phyloP scores from a whole-genome alignment of 352 stramenopile genomes.

The Pythium aristosporum region DNA sequence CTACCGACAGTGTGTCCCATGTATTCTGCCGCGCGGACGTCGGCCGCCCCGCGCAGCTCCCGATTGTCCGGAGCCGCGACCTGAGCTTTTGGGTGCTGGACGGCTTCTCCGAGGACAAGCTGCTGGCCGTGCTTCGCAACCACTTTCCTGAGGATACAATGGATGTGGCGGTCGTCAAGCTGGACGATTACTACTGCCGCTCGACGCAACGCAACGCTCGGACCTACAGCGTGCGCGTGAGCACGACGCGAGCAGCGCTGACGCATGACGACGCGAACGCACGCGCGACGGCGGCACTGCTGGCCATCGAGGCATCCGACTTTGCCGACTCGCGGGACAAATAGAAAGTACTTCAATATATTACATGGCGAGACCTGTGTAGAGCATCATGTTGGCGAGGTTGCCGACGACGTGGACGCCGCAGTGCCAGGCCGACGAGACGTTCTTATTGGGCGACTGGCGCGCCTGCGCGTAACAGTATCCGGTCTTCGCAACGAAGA shows the following conservation, averaged over 20 bases:
- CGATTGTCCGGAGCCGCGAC: conserved; percentile 62
- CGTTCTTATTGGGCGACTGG: conserved; percentile 54
- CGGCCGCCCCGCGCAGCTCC: conserved; percentile 42
- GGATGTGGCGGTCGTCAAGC: conserved; percentile 31
- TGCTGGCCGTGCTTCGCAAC: conserved; percentile 37
- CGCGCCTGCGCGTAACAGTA: conserved; percentile 77
- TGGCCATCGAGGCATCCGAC: conserved; percentile 45
- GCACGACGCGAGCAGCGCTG: conserved; percentile 38
- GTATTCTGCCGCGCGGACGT: conserved; percentile 60
- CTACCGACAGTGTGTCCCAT: conserved; percentile 58
- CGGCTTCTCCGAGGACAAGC: conserved; percentile 54
- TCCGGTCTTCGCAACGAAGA: conserved; percentile 64
- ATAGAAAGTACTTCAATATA: conserved; percentile 5
- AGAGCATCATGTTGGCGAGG: conserved; percentile 73
- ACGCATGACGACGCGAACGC: conserved; percentile 54
- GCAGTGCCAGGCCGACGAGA: conserved; percentile 78
- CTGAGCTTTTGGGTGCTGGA: conserved; percentile 79
- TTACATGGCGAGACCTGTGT: conserved; percentile 56
- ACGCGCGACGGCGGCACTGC: conserved; percentile 35
- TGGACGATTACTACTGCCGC: conserved; percentile 62
- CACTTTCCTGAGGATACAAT: conserved; percentile 47
- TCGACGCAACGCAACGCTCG: conserved; percentile 50
- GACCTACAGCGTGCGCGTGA: conserved; percentile 59
- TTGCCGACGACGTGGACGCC: conserved; percentile 77
- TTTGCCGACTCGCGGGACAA: conserved; percentile 57